Base-by-base conservation (phyloP, 805 yeast genomes). In the Candida coquimbonensis region DNA sequence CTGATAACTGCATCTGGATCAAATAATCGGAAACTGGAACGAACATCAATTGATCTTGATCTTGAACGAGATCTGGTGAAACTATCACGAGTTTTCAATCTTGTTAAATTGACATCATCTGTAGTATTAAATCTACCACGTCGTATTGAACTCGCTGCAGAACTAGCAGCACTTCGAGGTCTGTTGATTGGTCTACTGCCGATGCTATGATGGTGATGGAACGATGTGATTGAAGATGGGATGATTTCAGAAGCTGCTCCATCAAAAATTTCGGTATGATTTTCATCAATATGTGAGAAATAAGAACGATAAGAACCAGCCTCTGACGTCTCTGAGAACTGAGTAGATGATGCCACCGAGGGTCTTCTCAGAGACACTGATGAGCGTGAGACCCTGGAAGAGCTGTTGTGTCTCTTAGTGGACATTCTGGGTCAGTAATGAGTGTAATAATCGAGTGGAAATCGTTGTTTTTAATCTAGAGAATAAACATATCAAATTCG, bases 1-100 rank as follows among this genome's bases (percentile, higher is more conserved):
- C 75, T 71, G 56, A 84, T 90, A 39, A 91, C 82, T 53, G 88
- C 93, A 46, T 85, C 87, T 5, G 83, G 72, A 11, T 91, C 80
- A 64, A 91, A 91, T 61, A 90, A 91, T 49, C 80, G 76, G 67
- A 93, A 91, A 45, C 81, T 70, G 13, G 65, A 59, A n/a, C 55
- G 54, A 16, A 60, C 49, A 16, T 62, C 66, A 9, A 61, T 46
- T 2, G 65, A 61, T 33, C 54, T 52, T 12, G 70, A 66, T 24
- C 72, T 55, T 16, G 67, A 63, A 40, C 69, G 52, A 5, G 73
- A 62, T 32, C 55, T 48, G n/a, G 16, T 24, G 11, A 24, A 21
- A 24, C 43, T 41, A 14, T 39, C 47, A 24, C 38, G 26, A 13
- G 44, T 44, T 48, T 51, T 67, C 35, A 61, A 61, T 27, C 66